Evolutionary conservation across 495 filamentous ascomycete genomes (phyloP).

Genomic region (Achaetomiella virescens): DNA sequence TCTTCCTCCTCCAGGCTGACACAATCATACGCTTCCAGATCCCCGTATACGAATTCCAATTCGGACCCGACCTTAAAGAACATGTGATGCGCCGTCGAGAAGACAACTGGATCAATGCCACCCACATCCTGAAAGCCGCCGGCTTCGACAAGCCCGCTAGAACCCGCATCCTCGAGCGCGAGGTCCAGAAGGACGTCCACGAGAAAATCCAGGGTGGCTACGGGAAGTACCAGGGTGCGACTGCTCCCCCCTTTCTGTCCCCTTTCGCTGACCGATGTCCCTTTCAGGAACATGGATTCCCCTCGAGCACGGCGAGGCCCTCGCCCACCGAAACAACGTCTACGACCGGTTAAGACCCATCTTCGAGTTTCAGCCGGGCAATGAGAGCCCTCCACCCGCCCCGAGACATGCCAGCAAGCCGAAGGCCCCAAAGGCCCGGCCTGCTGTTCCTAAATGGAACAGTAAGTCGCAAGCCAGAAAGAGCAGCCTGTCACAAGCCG

Average conservation of each 20-base stretch:
- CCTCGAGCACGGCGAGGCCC: constrained; percentile 66
- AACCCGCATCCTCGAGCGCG: constrained; percentile 89
- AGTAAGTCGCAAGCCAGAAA: constrained; percentile 32
- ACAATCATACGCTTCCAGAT: constrained; percentile 47
- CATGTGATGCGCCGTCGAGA: constrained; percentile 83
- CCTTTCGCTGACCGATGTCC: constrained; percentile 16
- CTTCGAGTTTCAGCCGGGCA: constrained; percentile 81
- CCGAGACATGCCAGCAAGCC: constrained; percentile 85
- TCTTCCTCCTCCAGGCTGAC: constrained; percentile 32
- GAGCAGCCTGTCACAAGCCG: constrained; percentile 15
- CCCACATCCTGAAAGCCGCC: constrained; percentile 79
- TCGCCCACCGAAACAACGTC: constrained; percentile 80
- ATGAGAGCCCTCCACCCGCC: constrained; percentile 83
- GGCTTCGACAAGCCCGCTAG: constrained; percentile 76
- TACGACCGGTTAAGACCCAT: constrained; percentile 75
- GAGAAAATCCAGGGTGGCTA: constrained; percentile 98
- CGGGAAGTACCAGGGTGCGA: constrained; percentile 90
- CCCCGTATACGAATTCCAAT: constrained; percentile 83
- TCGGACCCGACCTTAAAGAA: constrained; percentile 61
- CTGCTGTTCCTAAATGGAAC: constrained; percentile 49
- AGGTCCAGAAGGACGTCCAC: constrained; percentile 92
- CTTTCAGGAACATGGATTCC: constrained; percentile 88
- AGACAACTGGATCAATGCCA: constrained; percentile 92
- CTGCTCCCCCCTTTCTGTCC: neutral
- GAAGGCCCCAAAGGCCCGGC: constrained; percentile 54